Base-by-base conservation (phyloP, 2,329 filamentous ascomycete species). In the Uncinocarpus reesii region DNA sequence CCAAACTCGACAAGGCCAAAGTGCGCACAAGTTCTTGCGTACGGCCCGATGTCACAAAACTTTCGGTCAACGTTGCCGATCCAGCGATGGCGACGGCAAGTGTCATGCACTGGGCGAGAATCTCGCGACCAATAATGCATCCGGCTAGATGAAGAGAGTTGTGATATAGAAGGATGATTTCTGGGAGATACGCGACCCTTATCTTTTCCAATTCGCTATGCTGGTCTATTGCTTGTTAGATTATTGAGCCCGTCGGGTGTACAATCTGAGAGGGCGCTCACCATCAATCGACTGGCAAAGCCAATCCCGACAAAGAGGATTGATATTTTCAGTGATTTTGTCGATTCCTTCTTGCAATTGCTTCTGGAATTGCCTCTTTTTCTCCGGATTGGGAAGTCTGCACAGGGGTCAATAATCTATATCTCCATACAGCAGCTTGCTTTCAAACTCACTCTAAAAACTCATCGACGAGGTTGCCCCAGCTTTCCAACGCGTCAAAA, bases 91-190 rank as follows among this genome's bases (percentile, higher is more conserved):
- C 76, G 1, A 81, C 80, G 1, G 87, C 82, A 13, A 98, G 72
- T 51, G 95, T 86, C 84, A 98, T 90, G 58, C 83, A 85, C 60
- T 90, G 81, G 21, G 92, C 75, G 15, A 94, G 73, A 55, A 83
- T 78, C 50, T 90, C 85, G 36, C 87, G 80, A 38, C 80, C 83
- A 36, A 93, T 71, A 42, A 79, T 75, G 40, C 80, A 81, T 2
- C 86, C 87, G 0, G 84, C 83, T 60, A 84, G 84, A 62, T 93
- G 84, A 42, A 96, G 71, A 1, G 84, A 81, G 58, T 78, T 82
- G 61, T 92, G 79, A 63, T 92, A 95, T 2, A 84, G 86, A 42
- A 98, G 75, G 35, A 95, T 73, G 15, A 86, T 77, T 62, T 95
- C 88, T 1, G 92, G 89, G 2, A 98, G 74, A 65, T 94, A 96